Evolutionary conservation across 352 stramenopile species (phyloP).

Genomic region (Albugo candida): DNA sequence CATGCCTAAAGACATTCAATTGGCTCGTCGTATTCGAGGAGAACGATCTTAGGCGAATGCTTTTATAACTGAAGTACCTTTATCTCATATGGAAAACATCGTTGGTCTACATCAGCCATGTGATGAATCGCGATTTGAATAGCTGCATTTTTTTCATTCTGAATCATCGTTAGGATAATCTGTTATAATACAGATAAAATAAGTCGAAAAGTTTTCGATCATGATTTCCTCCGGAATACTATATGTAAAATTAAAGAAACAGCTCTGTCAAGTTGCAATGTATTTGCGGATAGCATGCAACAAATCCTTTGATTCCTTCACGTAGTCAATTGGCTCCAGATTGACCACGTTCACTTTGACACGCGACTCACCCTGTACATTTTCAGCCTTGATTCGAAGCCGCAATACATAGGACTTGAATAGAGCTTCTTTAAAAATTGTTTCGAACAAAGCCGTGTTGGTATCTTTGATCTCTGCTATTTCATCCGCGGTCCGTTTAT

Average conservation of each 20-base stretch:
- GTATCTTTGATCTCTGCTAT: constrained; percentile 67
- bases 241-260: too few relatives aligned
- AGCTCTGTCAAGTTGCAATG: constrained; percentile 6
- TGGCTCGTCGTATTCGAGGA: constrained; percentile 83
- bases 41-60: constrained; percentile 36
- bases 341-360: constrained; percentile 86
- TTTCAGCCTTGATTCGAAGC: constrained; percentile 89
- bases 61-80: too few relatives aligned
- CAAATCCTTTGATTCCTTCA: constrained; percentile 82
- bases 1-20: constrained; percentile 90
- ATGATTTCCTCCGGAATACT: too few relatives aligned
- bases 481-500: constrained; percentile 83
- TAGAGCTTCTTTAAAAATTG: constrained; percentile 82
- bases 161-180: too few relatives aligned
- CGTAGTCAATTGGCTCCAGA: constrained; percentile 87
- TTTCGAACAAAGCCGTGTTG: constrained; percentile 82
- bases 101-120: too few relatives aligned
- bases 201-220: too few relatives aligned
- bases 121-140: too few relatives aligned
- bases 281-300: constrained; percentile 84
- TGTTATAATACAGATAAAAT: too few relatives aligned
- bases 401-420: constrained; percentile 82
- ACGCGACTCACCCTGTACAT: constrained; percentile 89
- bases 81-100: too few relatives aligned
- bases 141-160: too few relatives aligned